Evolutionary conservation across 2,329 filamentous ascomycete genomes (phyloP), one percentile per base, ranked within the genome.

Genomic region (Scorias spongiosa): DNA sequence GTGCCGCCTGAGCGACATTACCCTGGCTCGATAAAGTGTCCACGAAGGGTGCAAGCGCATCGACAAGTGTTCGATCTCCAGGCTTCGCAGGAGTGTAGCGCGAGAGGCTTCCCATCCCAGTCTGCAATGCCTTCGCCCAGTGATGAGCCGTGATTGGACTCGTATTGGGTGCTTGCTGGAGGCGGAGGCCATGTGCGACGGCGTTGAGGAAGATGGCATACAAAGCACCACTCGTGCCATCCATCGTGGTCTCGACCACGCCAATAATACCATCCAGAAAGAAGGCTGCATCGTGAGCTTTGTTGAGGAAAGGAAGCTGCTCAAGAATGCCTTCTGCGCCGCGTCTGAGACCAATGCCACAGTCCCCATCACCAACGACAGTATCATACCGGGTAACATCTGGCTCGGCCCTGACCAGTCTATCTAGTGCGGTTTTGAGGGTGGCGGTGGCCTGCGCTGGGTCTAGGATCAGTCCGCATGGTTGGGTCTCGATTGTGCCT

Each of bases 191-290:
- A 49, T 81, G 76, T 17, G 84, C 78, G 5, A 94, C 77, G 0
- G 86, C 79, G 60, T 93, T 93, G 48, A 94, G 71, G 70, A 93
- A 94, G 61, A 95, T 94, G 57, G 85, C 82, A 59, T 84, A 84
- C 44, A 85, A 72, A 18, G 81, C 81, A n/a, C 81, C 81, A 1
- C 77, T 81, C 2, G 81, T 85, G 41, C 81, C 81, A 56, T 84
- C 81, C 80, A 85, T 84, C 45, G 67, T 74, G 36, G 71, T 72
- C 58, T 85, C 81, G 12, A 84, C 76, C 1, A 79, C 70, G 28
- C 70, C 69, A 45, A 75, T 75, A 50, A 82, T 76, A 46, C 68
- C 67, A 54, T 74, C 69, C 40, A 84, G 60, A 46, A 78, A 75
- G 40, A 74, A 61, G 10, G 79, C 70, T 11, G 72, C 67, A 55